Evolutionary conservation across 106 monocot species (phyloP).

Genomic region (Allium cepa): DNA sequence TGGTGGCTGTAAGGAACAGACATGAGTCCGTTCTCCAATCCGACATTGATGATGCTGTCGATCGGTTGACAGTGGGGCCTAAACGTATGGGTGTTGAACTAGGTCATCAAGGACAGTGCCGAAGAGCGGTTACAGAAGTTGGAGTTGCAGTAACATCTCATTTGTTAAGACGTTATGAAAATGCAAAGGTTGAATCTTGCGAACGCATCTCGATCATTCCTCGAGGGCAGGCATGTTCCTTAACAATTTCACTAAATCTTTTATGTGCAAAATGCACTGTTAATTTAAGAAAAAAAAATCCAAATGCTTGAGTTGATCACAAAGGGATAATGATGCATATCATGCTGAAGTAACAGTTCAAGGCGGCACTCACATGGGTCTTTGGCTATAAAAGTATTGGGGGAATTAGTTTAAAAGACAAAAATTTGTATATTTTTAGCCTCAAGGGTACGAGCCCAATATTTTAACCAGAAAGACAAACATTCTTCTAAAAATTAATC

Average conservation of each 20-base stretch:
- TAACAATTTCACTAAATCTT: neutral
- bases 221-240: slow-evolving; percentile 53
- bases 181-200: slow-evolving; percentile 74
- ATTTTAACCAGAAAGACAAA: too few relatives aligned
- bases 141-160: slow-evolving; percentile 82
- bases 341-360: too few relatives aligned
- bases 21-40: slow-evolving; percentile 62
- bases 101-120: slow-evolving; percentile 80
- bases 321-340: too few relatives aligned
- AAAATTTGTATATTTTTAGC: too few relatives aligned
- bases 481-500: too few relatives aligned
- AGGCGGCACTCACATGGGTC: too few relatives aligned
- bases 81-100: slow-evolving; percentile 57
- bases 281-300: neutral
- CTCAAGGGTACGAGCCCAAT: too few relatives aligned
- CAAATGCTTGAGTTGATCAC: too few relatives aligned
- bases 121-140: slow-evolving; percentile 67
- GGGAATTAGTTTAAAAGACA: too few relatives aligned
- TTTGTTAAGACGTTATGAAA: slow-evolving; percentile 61
- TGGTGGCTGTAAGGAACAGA: slow-evolving; percentile 66
- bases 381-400: too few relatives aligned
- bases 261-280: neutral
- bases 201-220: slow-evolving; percentile 83
- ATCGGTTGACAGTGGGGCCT: slow-evolving; percentile 73
- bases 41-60: slow-evolving; percentile 84